Evolutionary conservation across 2,329 filamentous ascomycete genomes (phyloP).

Genomic region (Colletotrichum magnum): DNA sequence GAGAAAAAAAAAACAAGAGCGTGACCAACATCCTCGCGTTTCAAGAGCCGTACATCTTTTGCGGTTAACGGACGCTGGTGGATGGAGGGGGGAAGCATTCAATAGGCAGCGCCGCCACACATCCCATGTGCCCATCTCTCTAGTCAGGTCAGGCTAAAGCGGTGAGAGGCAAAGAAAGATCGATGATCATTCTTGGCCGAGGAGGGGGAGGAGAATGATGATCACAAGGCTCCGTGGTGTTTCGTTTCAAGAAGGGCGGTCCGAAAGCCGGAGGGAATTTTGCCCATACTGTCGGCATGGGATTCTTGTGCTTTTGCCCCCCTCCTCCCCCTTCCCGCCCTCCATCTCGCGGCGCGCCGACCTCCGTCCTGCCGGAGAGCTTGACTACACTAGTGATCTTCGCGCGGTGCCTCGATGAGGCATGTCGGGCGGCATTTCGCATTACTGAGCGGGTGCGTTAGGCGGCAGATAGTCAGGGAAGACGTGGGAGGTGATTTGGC

Average conservation of each 20-base stretch:
- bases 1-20: background rate
- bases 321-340: no score
- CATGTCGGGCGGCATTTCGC: no score
- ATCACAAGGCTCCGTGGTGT: constrained; percentile 7
- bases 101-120: background rate
- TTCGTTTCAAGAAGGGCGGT: constrained; percentile 16
- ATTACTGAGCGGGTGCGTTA: no score
- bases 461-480: no score
- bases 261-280: constrained; percentile 16
- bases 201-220: background rate
- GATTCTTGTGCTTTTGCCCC: background rate
- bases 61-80: background rate
- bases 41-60: constrained; percentile 33
- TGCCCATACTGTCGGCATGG: constrained; percentile 3
- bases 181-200: background rate
- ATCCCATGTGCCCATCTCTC: no score
- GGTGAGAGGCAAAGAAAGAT: background rate
- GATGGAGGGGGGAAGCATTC: background rate
- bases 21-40: constrained; percentile 9
- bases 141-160: background rate
- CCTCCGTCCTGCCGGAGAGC: no score
- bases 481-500: no score
- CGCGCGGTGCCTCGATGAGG: no score
- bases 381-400: no score
- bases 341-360: no score